phyloP scores from a whole-genome alignment of 163 green algal species.

The Trebouxia gelatinosa region DNA sequence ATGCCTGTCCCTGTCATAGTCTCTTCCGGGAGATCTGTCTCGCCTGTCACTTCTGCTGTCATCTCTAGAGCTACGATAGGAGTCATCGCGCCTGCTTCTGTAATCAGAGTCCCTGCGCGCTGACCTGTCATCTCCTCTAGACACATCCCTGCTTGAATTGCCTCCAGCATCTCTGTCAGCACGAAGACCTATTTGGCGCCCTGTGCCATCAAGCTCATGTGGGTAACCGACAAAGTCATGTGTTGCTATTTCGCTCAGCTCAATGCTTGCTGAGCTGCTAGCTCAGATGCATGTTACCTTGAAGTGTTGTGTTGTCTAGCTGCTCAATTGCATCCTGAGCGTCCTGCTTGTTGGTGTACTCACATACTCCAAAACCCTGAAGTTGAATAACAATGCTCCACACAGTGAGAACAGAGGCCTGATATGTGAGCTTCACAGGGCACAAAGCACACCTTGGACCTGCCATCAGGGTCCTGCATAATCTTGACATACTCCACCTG shows the following conservation, averaged over 20 bases:
- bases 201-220: no score
- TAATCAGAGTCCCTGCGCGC: not conserved
- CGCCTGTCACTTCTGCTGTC: constrained; percentile 15
- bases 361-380: constrained; percentile 22
- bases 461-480: constrained; percentile 20
- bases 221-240: no score
- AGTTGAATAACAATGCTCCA: no score
- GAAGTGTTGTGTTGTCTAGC: constrained; percentile 5
- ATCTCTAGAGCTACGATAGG: not conserved
- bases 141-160: not conserved
- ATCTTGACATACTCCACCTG: constrained; percentile 34
- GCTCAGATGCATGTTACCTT: constrained; percentile 3
- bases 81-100: constrained; percentile 21
- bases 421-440: no score
- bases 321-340: constrained; percentile 7
- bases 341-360: constrained; percentile 13
- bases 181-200: constrained; percentile 2
- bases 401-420: no score
- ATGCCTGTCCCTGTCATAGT: not conserved
- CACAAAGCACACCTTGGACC: constrained; percentile 20
- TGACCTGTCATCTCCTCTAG: not conserved
- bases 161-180: not conserved
- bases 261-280: no score
- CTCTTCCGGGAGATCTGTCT: constrained; percentile 16
- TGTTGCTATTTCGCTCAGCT: no score